Evolutionary conservation across 2,329 filamentous ascomycete species (phyloP).

Genomic region (Dactylonectria macrodidyma): DNA sequence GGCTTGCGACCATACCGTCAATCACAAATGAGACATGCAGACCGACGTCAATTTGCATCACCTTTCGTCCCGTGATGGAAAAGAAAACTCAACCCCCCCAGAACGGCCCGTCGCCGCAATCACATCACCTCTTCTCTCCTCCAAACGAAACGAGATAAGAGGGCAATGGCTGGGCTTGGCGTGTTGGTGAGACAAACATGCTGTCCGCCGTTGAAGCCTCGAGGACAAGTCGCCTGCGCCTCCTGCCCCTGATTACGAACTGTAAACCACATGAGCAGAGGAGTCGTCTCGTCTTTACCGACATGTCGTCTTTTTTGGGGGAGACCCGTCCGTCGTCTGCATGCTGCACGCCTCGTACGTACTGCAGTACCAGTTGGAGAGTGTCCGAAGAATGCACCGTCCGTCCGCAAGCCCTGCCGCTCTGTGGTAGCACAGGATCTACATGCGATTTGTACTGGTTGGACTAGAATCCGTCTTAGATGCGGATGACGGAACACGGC

Average conservation of each 20-base stretch:
- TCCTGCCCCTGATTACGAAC: neutral
- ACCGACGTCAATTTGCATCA: neutral
- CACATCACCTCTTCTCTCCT: neutral
- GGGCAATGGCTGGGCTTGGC: constrained; percentile 15
- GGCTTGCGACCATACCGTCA: neutral
- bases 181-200: constrained; percentile 17
- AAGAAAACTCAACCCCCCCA: neutral
- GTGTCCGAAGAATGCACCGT: constrained; percentile 11
- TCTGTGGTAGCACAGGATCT: constrained; percentile 10
- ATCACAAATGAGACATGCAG: neutral
- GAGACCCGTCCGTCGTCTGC: neutral
- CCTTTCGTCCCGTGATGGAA: neutral
- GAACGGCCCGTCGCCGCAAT: neutral
- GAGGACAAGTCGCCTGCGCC: neutral
- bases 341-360: neutral
- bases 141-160: too few species aligned
- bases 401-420: neutral
- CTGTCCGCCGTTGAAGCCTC: constrained; percentile 10
- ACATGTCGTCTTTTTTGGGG: neutral
- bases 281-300: neutral
- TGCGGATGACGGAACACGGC: constrained; percentile 1
- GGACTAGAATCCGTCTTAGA: constrained; percentile 20
- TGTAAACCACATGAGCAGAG: neutral
- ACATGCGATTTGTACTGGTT: neutral
- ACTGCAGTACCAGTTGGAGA: neutral